phyloP scores from a whole-genome alignment of 225 moss, liverwort and hornwort genomes.

The Marchantia polymorpha region DNA sequence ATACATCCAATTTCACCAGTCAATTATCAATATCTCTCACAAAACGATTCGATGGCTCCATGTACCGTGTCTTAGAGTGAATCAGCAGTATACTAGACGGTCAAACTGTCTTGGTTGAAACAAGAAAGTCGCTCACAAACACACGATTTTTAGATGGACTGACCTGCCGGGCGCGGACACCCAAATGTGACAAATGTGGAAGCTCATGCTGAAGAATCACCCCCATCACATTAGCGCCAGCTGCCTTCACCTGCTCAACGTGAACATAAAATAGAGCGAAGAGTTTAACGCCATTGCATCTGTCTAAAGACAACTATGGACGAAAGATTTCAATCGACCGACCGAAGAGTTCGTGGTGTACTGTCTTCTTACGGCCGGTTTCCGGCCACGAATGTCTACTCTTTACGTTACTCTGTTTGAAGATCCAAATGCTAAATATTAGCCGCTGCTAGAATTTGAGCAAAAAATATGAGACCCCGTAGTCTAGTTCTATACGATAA shows the following conservation, averaged over 20 bases:
- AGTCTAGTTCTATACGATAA: not conserved
- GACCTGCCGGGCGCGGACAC: slow-evolving; percentile 87
- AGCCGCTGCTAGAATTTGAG: too few relatives aligned
- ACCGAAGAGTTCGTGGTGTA: too few relatives aligned
- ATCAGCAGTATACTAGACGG: not conserved
- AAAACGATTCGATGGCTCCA: not conserved
- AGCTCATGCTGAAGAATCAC: slow-evolving; percentile 91
- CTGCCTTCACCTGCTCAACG: slow-evolving; percentile 67
- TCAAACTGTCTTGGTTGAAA: not conserved
- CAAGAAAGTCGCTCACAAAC: not conserved
- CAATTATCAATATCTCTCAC: not conserved
- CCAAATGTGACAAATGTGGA: slow-evolving; percentile 95
- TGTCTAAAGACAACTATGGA: too few relatives aligned
- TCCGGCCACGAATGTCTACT: too few relatives aligned
- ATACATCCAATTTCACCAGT: not conserved
- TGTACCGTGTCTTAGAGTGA: not conserved
- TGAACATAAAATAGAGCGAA: not conserved
- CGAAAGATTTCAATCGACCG: too few relatives aligned
- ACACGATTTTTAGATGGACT: not conserved
- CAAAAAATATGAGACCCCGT: too few relatives aligned
- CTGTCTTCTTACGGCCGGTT: too few relatives aligned
- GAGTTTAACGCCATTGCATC: not conserved
- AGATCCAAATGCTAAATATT: too few relatives aligned
- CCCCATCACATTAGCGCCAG: slow-evolving; percentile 79
- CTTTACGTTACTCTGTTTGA: too few relatives aligned